These are phyloP conservation scores for Kluyveromyces wickerhamii DNA, from an alignment of 805 yeast genomes.

Conservation along the genomic window DNA sequence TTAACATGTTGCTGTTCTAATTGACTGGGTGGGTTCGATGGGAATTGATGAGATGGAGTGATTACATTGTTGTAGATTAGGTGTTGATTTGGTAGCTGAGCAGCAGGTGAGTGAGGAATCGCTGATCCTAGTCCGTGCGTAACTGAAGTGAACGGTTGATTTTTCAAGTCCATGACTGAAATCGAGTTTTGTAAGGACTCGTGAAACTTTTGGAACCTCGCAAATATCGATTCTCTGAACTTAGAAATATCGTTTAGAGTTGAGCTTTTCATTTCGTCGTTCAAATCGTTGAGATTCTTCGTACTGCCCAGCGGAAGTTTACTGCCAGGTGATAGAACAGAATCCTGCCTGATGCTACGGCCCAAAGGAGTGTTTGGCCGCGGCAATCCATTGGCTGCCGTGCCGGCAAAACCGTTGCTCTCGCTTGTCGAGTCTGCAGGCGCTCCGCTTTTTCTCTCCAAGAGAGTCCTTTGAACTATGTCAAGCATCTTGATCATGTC, in stretches of 20 bases:
- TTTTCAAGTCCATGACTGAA: not conserved
- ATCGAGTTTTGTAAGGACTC: constrained; percentile 1
- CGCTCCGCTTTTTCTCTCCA: not conserved
- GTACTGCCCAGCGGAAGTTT: not conserved
- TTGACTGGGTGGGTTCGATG: not conserved
- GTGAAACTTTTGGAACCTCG: not conserved
- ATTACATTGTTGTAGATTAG: too few relatives aligned
- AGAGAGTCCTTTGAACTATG: constrained; percentile 28
- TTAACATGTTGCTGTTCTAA: not conserved
- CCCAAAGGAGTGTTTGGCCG: constrained; percentile 1
- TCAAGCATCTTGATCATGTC: constrained; percentile 50
- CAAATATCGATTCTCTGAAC: constrained; percentile 1
- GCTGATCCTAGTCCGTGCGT: not conserved
- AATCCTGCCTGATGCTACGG: not conserved
- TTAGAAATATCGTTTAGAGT: constrained; percentile 1
- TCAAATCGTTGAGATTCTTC: not conserved
- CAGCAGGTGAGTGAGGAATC: not conserved
- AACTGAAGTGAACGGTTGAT: not conserved
- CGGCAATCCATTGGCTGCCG: not conserved
- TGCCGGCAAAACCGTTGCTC: not conserved
- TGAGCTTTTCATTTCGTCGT: not conserved
- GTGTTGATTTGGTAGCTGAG: not conserved
- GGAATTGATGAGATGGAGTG: not conserved
- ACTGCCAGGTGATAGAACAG: constrained; percentile 1
- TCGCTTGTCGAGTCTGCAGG: not conserved